Conservation (phyloP, 495 filamentous ascomycete genomes). For the Rhizodiscina lignyota region DNA sequence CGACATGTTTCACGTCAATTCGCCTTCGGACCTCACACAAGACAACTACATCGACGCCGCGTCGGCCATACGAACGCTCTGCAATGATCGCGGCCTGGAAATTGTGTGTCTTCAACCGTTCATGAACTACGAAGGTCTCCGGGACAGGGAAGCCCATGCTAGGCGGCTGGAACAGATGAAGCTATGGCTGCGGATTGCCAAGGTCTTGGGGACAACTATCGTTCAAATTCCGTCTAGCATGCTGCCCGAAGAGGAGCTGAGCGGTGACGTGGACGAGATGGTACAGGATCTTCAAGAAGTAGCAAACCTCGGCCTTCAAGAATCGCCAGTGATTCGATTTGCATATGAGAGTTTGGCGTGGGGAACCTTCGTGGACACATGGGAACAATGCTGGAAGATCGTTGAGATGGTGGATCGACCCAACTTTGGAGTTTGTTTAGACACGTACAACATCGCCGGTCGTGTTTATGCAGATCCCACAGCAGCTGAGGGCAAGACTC, state of each 20-base stretch:
- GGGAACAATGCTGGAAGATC: constrained; percentile 60
- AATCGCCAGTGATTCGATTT: constrained; percentile 43
- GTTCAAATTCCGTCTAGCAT: constrained; percentile 65
- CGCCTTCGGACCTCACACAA: constrained; percentile 7
- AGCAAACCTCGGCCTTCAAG: constrained; percentile 42
- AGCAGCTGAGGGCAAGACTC: constrained; percentile 30
- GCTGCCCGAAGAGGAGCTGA: constrained; percentile 37
- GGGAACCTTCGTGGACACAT: constrained; percentile 53
- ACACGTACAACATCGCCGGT: constrained; percentile 69
- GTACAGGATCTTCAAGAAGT: constrained; percentile 46
- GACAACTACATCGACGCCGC: constrained; percentile 35
- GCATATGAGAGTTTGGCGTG: constrained; percentile 66
- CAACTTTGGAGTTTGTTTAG: constrained; percentile 67
- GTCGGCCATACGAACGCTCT: constrained; percentile 33
- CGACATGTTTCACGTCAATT: no score
- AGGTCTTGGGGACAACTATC: constrained; percentile 46
- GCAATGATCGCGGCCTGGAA: constrained; percentile 36
- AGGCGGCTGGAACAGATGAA: constrained; percentile 42
- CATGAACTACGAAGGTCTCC: constrained; percentile 59
- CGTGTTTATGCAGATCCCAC: constrained; percentile 59
- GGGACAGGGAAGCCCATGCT: constrained; percentile 44
- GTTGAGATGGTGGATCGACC: constrained; percentile 44
- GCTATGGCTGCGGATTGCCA: constrained; percentile 52
- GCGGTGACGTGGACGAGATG: constrained; percentile 39
- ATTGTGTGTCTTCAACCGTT: constrained; percentile 68